A percentile compares a stretch with the other conserved stretches of the same genome.
These are phyloP conservation scores for Tylopilus sp. DNA, from an alignment of 768 basidiomycete genomes.

Conservation along the genomic window DNA sequence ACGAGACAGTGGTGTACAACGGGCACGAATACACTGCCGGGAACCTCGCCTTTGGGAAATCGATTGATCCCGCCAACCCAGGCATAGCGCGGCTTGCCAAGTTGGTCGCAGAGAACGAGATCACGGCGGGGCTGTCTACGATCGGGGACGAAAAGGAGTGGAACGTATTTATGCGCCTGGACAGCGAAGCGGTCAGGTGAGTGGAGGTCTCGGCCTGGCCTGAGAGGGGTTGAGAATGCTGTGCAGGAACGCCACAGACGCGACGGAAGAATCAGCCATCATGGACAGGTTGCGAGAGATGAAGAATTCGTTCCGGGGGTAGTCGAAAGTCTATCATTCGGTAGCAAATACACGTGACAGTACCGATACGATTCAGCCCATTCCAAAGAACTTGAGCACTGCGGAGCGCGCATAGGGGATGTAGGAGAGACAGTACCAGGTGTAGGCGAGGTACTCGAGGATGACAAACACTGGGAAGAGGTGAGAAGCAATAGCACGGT, in stretches of 20 bases:
- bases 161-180: slow-evolving; percentile 93
- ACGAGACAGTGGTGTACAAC: slow-evolving; percentile 76
- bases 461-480: slow-evolving; percentile 73
- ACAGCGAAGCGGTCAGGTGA: slow-evolving; percentile 60
- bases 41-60: slow-evolving; percentile 67
- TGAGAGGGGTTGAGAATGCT: not conserved
- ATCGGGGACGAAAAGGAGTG: slow-evolving; percentile 92
- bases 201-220: slow-evolving; percentile 20
- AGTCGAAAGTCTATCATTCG: not conserved
- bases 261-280: slow-evolving; percentile 44
- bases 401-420: slow-evolving; percentile 87
- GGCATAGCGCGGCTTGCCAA: slow-evolving; percentile 57
- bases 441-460: slow-evolving; percentile 87
- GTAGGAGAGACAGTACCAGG: slow-evolving; percentile 86
- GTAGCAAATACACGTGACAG: not conserved
- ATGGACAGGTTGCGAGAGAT: slow-evolving; percentile 75
- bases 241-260: slow-evolving; percentile 48
- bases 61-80: slow-evolving; percentile 59
- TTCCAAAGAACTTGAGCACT: slow-evolving; percentile 60
- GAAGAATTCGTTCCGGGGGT: slow-evolving; percentile 81
- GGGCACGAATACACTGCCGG: slow-evolving; percentile 91
- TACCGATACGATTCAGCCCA: slow-evolving; percentile 18
- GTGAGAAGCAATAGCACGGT: not conserved
- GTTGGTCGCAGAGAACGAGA: slow-evolving; percentile 53
- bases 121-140: slow-evolving; percentile 80